These are phyloP conservation scores for Logfia minima DNA, from an alignment of 129 eudicot genomes.

Conservation along the genomic window DNA sequence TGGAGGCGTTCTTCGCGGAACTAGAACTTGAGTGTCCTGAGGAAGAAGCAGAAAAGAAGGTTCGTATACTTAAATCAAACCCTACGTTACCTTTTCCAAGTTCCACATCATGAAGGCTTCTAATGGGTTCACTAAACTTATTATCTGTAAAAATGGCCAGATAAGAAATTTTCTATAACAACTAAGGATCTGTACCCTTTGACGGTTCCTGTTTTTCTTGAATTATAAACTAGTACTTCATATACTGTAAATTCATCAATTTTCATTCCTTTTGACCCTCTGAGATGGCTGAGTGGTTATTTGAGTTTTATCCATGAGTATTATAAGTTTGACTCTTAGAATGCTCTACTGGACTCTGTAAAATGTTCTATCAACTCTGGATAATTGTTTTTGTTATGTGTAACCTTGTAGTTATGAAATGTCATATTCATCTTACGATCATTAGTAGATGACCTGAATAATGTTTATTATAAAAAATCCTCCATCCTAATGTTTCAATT, in stretches of 20 bases:
- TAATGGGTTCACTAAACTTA: background rate
- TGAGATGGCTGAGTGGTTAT: background rate
- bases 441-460: background rate
- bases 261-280: background rate
- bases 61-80: constrained; percentile 30
- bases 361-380: background rate
- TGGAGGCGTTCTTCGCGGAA: constrained; percentile 98
- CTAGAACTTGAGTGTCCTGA: constrained; percentile 68
- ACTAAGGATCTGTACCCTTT: background rate
- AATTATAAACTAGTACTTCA: too few species aligned
- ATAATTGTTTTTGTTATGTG: background rate
- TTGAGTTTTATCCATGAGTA: background rate
- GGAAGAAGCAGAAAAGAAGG: constrained; percentile 50
- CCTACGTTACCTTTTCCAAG: constrained; percentile 13
- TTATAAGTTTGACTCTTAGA: background rate
- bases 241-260: background rate
- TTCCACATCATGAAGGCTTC: background rate
- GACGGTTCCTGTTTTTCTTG: background rate
- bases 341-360: background rate
- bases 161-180: background rate
- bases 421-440: background rate
- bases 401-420: background rate
- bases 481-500: background rate
- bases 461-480: background rate
- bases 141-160: background rate